Base-by-base conservation (phyloP, 2,329 filamentous ascomycete species). In the Fusarium sp. region DNA sequence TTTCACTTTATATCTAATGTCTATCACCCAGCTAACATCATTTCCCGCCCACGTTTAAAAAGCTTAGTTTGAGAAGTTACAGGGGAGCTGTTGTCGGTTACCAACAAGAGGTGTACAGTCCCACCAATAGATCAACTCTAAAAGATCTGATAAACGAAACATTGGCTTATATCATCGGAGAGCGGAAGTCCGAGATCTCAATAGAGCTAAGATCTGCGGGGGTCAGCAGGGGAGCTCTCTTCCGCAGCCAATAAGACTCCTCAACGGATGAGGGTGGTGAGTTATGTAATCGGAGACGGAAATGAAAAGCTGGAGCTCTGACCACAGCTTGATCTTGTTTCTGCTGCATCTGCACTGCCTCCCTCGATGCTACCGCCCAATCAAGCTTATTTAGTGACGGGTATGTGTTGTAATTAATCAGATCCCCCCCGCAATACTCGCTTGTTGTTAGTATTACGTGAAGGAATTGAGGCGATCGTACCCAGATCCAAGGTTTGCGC, bases 191-290 rank as follows among this genome's bases (percentile, higher is more conserved):
- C 55, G 55, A 28, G 11, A 26, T 50, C 31, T 18, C 1, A 31
- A 35, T 50, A 10, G 11, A 35, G 55, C 15, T 26, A 57, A 30
- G 55, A 57, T 57, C 24, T 20, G 18, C 41, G 26, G 3, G 1
- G 11, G 11, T n/a, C 3, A 57, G 20, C 24, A 57, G 15, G 41
- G 24, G 13, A 54, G 50, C 33, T 35, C 7, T 30, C 5, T 35
- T 33, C 0, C 0, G 0, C 10, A 24, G 11, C 55, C 55, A 57
- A 57, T 50, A 0, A 11, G 2, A 28, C 1, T 1, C 5, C 1
- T 3, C 0, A 0, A 2, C 5, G 6, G 1, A 0, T 7, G 13
- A 7, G 2, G 20, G 2, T 24, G 2, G 0, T 18, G 3, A 5
- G 6, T 57, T 57, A 57, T 35, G 55, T 57, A 57, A 57, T 50